These are phyloP conservation scores for Butyriboletus loyo DNA, from an alignment of 768 basidiomycete species.

Conservation along the genomic window DNA sequence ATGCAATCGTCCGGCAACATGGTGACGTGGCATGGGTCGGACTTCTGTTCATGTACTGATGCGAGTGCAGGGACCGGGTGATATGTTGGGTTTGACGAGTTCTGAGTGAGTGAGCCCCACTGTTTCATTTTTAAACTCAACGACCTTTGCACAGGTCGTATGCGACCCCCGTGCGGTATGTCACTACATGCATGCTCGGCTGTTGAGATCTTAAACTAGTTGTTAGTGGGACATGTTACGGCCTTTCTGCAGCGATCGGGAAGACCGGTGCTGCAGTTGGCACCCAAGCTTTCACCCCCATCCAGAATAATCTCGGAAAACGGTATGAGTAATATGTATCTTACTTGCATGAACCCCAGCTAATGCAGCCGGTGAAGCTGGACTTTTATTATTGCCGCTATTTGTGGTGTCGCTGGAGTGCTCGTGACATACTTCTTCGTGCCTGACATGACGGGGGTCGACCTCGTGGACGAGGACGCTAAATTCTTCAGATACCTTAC, in stretches of 20 bases:
- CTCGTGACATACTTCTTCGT: slow-evolving; percentile 66
- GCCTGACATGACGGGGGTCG: slow-evolving; percentile 63
- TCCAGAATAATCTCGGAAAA: slow-evolving; percentile 64
- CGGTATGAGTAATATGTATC: slow-evolving; percentile 34
- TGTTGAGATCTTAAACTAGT: neutral
- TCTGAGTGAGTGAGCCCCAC: slow-evolving; percentile 48
- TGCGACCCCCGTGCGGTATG: slow-evolving; percentile 59
- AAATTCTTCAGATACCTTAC: slow-evolving; percentile 58
- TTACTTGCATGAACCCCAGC: neutral
- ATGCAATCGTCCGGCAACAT: slow-evolving; percentile 74
- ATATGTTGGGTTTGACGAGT: slow-evolving; percentile 66
- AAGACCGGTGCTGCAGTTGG: slow-evolving; percentile 73
- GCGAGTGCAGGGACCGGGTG: slow-evolving; percentile 56
- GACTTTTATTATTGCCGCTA: slow-evolving; percentile 70
- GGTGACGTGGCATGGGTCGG: slow-evolving; percentile 33
- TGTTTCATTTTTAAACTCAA: slow-evolving; percentile 1
- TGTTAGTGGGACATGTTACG: slow-evolving; percentile 64
- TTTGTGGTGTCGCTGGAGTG: slow-evolving; percentile 61
- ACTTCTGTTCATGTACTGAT: slow-evolving; percentile 8
- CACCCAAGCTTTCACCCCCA: slow-evolving; percentile 68
- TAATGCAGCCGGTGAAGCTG: slow-evolving; percentile 36
- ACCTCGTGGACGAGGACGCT: slow-evolving; percentile 63
- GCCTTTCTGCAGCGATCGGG: slow-evolving; percentile 63
- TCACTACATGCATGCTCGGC: neutral
- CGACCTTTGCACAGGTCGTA: slow-evolving; percentile 43